Conservation (phyloP, 2,329 filamentous ascomycete species). For the Malbranchea zuffiana region DNA sequence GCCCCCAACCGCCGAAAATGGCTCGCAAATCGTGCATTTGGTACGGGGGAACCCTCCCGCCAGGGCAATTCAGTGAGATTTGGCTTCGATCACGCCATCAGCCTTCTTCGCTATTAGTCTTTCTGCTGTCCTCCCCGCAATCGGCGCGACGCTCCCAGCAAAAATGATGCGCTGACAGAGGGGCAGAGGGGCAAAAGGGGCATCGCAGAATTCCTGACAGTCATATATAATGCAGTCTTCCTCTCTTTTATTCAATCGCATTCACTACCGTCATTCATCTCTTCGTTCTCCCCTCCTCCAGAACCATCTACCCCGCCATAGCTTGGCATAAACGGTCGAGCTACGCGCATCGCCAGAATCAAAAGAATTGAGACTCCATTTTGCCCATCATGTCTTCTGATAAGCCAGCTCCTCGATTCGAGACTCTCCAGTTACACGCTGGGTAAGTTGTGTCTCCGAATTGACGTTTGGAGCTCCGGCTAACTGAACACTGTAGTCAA, state of each 20-base stretch:
- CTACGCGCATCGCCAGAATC: background rate
- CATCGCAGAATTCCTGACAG: background rate
- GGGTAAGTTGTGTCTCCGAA: constrained; percentile 44
- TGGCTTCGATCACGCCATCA: constrained; percentile 12
- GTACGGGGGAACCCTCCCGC: too few relatives aligned
- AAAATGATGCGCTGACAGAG: too few relatives aligned
- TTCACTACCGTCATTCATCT: background rate
- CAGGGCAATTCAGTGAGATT: constrained; percentile 9
- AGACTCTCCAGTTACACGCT: constrained; percentile 77
- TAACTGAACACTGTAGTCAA: constrained; percentile 46
- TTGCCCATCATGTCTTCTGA: constrained; percentile 4
- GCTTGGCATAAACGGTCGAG: background rate
- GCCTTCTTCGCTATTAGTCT: background rate
- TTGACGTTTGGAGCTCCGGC: background rate
- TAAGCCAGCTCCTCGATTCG: constrained; percentile 46
- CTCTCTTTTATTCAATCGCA: constrained; percentile 1
- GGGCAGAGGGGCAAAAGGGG: background rate
- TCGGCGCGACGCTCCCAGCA: constrained; percentile 2
- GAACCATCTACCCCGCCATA: constrained; percentile 1
- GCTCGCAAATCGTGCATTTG: too few relatives aligned
- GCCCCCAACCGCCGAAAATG: too few relatives aligned
- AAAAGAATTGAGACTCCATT: background rate
- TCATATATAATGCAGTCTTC: constrained; percentile 1
- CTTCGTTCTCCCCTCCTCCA: background rate
- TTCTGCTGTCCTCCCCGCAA: constrained; percentile 1